These are phyloP conservation scores for Termitomyces sp. DNA, from an alignment of 768 basidiomycete genomes.

Conservation along the genomic window DNA sequence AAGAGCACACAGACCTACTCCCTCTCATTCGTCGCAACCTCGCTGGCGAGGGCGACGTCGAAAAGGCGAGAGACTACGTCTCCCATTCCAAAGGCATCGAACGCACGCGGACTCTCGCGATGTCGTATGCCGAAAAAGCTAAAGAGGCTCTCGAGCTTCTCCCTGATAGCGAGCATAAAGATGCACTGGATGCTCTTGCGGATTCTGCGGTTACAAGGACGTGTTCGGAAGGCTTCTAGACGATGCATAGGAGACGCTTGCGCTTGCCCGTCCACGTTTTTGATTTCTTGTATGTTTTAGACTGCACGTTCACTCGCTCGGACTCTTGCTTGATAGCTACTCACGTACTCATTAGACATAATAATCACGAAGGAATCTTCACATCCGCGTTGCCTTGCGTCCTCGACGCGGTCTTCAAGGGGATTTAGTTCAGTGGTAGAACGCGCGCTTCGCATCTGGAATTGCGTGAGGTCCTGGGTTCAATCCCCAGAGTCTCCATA, in stretches of 20 bases:
- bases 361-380: no score
- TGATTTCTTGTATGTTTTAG: no score
- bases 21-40: slow-evolving; percentile 81
- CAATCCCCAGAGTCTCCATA: neutral
- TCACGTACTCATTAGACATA: no score
- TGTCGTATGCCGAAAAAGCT: slow-evolving; percentile 72
- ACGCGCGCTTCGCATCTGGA: slow-evolving; percentile 23
- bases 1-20: slow-evolving; percentile 74
- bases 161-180: slow-evolving; percentile 78
- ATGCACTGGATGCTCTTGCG: slow-evolving; percentile 70
- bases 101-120: slow-evolving; percentile 76
- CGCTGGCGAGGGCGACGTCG: slow-evolving; percentile 71
- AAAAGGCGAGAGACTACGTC: slow-evolving; percentile 58
- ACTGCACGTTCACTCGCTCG: no score
- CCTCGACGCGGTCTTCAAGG: no score
- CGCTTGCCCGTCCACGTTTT: no score
- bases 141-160: slow-evolving; percentile 62
- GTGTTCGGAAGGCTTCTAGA: no score
- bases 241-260: no score
- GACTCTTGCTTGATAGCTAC: no score
- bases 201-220: slow-evolving; percentile 62
- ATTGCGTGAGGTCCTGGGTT: slow-evolving; percentile 3
- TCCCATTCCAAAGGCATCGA: slow-evolving; percentile 69
- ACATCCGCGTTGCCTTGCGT: no score
- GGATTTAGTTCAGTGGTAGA: slow-evolving; percentile 18